phyloP scores from a whole-genome alignment of 2,329 filamentous ascomycete genomes.

The Spiromastix sp. region DNA sequence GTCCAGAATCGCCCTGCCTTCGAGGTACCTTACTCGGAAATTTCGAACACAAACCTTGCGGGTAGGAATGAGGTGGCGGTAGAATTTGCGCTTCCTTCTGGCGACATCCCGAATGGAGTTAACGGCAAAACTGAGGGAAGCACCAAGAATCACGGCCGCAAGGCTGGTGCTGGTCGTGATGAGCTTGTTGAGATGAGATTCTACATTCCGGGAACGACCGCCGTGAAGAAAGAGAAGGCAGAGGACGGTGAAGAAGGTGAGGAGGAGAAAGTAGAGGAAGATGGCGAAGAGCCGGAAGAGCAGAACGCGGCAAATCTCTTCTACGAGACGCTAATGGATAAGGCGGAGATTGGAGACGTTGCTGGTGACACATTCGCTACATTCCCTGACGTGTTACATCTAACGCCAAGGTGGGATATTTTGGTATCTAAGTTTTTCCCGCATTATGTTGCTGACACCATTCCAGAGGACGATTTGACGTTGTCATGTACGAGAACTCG shows the following conservation, averaged over 20 bases:
- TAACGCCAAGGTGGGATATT: conserved; percentile 69
- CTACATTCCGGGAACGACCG: conserved; percentile 87
- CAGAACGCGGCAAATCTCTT: conserved; percentile 96
- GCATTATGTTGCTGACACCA: conserved; percentile 8
- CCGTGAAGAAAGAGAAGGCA: conserved; percentile 59
- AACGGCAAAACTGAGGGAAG: conserved; percentile 64
- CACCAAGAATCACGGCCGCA: conserved; percentile 66
- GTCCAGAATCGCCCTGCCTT: conserved; percentile 95
- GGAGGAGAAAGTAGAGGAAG: conserved; percentile 46
- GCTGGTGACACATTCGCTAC: conserved; percentile 98
- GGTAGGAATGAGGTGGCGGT: conserved; percentile 97
- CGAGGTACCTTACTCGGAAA: conserved; percentile 93
- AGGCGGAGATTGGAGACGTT: conserved; percentile 97
- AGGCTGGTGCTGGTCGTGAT: conserved; percentile 78
- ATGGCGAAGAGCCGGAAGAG: conserved; percentile 54
- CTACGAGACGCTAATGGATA: conserved; percentile 95
- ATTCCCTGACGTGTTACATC: conserved; percentile 91
- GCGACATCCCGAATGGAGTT: conserved; percentile 60
- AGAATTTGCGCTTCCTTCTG: conserved; percentile 71
- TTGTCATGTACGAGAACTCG: conserved; percentile 98
- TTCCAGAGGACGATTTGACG: conserved; percentile 89
- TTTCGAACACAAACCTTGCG: conserved; percentile 93
- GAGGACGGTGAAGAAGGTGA: conserved; percentile 52
- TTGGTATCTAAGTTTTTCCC: background rate
- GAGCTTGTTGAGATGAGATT: conserved; percentile 98